Base-by-base conservation (phyloP, 441 rosid genomes). In the Biscutella laevigata region DNA sequence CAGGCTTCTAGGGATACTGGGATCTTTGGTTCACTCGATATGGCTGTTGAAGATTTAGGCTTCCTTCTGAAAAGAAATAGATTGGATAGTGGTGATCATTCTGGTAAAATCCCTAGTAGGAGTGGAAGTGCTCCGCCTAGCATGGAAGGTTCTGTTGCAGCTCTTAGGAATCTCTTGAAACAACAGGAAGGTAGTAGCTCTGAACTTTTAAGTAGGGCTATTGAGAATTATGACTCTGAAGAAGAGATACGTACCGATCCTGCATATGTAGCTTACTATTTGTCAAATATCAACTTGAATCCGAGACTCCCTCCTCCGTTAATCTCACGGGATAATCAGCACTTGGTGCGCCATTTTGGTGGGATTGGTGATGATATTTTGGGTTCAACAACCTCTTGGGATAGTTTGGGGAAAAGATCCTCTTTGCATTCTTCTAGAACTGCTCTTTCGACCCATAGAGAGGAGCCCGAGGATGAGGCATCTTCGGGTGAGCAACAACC, bases 121-220 rank as follows among this genome's bases (percentile, higher is more conserved):
- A 88, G 97, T 58, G 95, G 92, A 12, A 88, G 97, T 52, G 97
- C 97, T 4, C 95, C 97, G 3, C 97, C 97, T 26, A 88, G 86
- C 48, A 83, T 88, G 88, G 97, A 88, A 75, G 95, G 97, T 21
- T 88, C 97, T 36, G 71, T 83, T 74, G 78, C 95, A 53, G 84
- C 95, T 52, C 63, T 86, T 52, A 82, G 82, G 43, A 75, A 76
- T 59, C 77, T 86, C 50, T 73, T 83, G 66, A 77, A 81, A 51
- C 84, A 73, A 53, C 75, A 81, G 9, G 83, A 76, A 61, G 64
- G 67, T 54, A 66, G 63, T 71, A 73, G 72, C 74, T 65, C 82
- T 61, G 82, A 77, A 55, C 77, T 69, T 59, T 72, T 88, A 59
- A 74, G 74, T 67, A 72, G 69, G 59, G 72, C 73, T 26, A 62